Evolutionary conservation across 306 rosid species (phyloP), one percentile per base, ranked within the genome.

Genomic region (Lathyrus tuberosus): DNA sequence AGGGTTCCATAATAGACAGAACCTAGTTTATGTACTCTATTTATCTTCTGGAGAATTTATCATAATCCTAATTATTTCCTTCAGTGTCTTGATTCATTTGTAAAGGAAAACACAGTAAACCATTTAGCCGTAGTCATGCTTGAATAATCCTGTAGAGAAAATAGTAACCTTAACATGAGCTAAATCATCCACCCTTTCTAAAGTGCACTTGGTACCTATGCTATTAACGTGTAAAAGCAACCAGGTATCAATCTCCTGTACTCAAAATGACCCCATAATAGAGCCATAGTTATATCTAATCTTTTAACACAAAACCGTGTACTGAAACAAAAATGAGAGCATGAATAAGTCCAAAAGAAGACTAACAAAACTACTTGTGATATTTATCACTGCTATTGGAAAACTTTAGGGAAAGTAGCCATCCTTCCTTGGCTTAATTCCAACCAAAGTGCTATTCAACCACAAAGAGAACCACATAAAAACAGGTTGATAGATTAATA

Each of bases 351-450:
- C 35, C 60, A 44, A 62, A 42, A 48, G 56, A 7, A 48, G 33
- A 64, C 48, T 22, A 58, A 66, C 57, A 31, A 48, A 47, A 35
- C 38, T 48, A 28, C 35, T 4, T 40, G 13, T 33, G 64, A 47
- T 13, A 62, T 71, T 71, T 59, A 44, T 46, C 58, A 46, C 57
- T 56, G 62, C 54, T 56, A 71, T 30, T 10, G 24, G 24, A 46
- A 48, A 63, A 33, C 11, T 63, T 42, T 10, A 69, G 41, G 51
- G 42, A 69, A 61, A 69, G 41, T 12, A 62, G 14, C 65, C 11
- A 17, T 14, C 20, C 53, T 59, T 14, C 20, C 53, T 59, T 40
- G 6, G 63, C 35, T 42, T 11, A 15, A 60, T 30, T 26, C 41
- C 17, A 43, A 26, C 31, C 64, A 67, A 61, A 42, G 73, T 37